These are phyloP conservation scores for Thraustochytrium sp. DNA, from an alignment of 352 stramenopile species.

Conservation along the genomic window DNA sequence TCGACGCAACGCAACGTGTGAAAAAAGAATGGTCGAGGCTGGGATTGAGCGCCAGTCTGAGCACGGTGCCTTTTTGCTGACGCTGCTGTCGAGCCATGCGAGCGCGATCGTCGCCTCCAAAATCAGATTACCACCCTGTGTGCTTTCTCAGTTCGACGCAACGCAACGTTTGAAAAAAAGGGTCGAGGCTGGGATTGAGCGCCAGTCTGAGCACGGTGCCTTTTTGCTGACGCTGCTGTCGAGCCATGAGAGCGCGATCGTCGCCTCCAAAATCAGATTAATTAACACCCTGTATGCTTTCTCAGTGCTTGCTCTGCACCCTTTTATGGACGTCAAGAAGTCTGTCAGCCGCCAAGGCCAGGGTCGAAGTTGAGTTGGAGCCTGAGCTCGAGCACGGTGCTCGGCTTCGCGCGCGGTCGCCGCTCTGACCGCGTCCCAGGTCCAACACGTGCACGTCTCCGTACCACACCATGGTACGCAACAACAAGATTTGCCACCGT, in stretches of 20 bases:
- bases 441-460: no score
- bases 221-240: not conserved
- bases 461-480: no score
- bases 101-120: not conserved
- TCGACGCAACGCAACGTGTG: not conserved
- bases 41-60: not conserved
- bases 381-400: not conserved
- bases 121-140: no score
- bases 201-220: not conserved
- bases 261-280: no score
- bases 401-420: no score
- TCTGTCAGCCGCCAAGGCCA: no score
- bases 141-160: not conserved
- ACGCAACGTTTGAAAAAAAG: not conserved
- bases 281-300: no score
- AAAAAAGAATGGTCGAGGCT: not conserved
- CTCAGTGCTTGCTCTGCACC: no score
- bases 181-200: not conserved
- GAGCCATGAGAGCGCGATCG: not conserved
- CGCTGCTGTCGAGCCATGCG: not conserved
- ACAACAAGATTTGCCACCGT: no score
- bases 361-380: not conserved
- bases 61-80: not conserved
- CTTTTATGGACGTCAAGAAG: not conserved
- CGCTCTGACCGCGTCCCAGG: no score